Evolutionary conservation across 495 filamentous ascomycete genomes (phyloP), one percentile per base, ranked within the genome.

Genomic region (Elasticomyces elasticus): DNA sequence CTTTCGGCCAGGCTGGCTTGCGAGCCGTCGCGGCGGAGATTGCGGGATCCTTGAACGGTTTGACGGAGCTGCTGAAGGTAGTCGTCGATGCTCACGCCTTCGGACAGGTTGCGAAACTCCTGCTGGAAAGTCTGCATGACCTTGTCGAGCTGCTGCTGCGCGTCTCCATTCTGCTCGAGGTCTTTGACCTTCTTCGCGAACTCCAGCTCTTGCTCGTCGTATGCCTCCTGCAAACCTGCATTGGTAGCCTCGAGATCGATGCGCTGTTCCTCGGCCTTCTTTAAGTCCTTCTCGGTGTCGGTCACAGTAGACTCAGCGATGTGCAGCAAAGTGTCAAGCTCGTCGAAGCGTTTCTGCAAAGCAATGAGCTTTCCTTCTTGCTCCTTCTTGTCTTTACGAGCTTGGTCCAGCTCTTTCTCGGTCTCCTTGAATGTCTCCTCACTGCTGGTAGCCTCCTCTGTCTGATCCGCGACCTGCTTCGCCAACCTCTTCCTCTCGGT

Each of bases 101-200:
- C 27, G 19, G 48, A 2, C 10, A 37, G 4, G n/a, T 37, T 19
- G 19, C 12, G 24, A 33, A 51, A 51, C 31, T 51, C 48, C 17
- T 51, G n/a, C 30, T 24, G 4, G 33, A 51, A 40, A 10, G 26
- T 7, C 20, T 37, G 1, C 48, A 37, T 6, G 17, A 40, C 30
- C 30, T 40, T 24, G 3, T 51, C 20, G 19, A 51, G 33, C 19
- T 51, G 28, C 20, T 51, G 3, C 48, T 51, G 48, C 48, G 48
- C 48, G 5, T 37, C n/a, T 19, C 10, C 45, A 12, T 19, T 20
- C 24, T 49, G 25, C 7, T 28, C 45, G 2, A 25, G 5, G 2
- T 15, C 45, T 20, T 24, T 19, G 10, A 7, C 3, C 17, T 24
- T 23, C 20, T 26, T 19, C 6, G 24, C 6, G 24, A 23, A 9